A percentile compares a stretch with the other conserved stretches of the same genome.
Conservation (phyloP, 129 eudicot genomes). For the Sambucus nigra region DNA sequence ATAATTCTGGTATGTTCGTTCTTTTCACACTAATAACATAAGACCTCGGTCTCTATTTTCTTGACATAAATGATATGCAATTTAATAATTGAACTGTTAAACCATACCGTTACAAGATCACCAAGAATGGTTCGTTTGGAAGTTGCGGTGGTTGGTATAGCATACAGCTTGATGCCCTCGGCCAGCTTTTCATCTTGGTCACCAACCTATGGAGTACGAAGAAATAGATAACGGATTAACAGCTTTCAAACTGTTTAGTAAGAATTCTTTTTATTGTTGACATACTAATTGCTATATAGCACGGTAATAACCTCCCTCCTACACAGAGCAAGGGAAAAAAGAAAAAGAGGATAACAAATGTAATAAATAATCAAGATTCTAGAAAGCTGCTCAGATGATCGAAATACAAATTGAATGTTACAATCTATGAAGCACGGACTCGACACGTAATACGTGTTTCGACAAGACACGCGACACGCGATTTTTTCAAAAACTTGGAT, state of each 20-base stretch:
- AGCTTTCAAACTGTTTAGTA: not conserved
- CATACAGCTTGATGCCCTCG: conserved; percentile 87
- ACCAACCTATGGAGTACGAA: conserved; percentile 64
- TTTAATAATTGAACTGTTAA: not conserved
- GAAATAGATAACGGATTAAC: conserved; percentile 1
- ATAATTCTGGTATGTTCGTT: not conserved
- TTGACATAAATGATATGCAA: no score
- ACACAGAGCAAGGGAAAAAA: no score
- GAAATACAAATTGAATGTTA: no score
- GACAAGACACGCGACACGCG: no score
- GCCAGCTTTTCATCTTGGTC: conserved; percentile 93
- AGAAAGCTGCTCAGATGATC: no score
- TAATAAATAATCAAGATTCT: no score
- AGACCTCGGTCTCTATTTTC: no score
- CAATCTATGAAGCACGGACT: no score
- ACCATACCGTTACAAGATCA: conserved; percentile 78
- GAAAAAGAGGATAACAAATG: no score
- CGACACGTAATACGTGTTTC: no score
- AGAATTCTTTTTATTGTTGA: not conserved
- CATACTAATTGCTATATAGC: not conserved
- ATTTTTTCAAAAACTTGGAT: no score
- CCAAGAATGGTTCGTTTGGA: conserved; percentile 74
- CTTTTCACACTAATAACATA: not conserved
- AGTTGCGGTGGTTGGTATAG: conserved; percentile 62
- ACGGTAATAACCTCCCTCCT: not conserved